Conservation (phyloP, 805 yeast genomes). For the Candida jianshihensis region DNA sequence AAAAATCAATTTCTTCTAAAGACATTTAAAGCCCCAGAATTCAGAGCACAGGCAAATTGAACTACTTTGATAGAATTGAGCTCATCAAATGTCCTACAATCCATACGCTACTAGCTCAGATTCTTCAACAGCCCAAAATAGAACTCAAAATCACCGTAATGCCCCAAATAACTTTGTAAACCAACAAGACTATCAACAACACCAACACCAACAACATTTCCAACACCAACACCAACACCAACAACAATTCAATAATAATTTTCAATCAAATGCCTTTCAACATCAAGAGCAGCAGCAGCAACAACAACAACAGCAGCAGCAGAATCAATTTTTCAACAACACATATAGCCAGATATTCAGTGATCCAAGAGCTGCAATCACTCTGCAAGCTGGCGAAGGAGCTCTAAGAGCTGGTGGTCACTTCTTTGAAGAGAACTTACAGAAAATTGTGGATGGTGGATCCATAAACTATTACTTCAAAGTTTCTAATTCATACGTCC, state of each 20-base stretch:
- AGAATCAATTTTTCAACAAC: constrained; percentile 17
- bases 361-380: constrained; percentile 79
- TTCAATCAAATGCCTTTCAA: constrained; percentile 16
- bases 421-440: constrained; percentile 58
- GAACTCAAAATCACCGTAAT: constrained; percentile 16
- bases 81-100: constrained; percentile 42
- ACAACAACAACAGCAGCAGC: constrained; percentile 4
- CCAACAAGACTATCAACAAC: constrained; percentile 22
- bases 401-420: constrained; percentile 80
- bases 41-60: too few species aligned
- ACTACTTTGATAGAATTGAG: too few species aligned
- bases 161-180: constrained; percentile 3
- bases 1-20: too few species aligned
- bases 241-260: constrained; percentile 21
- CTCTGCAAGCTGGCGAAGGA: constrained; percentile 79
- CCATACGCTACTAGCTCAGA: constrained; percentile 34
- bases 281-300: constrained; percentile 5
- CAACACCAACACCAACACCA: constrained; percentile 21
- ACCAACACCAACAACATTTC: constrained; percentile 10
- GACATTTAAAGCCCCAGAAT: too few species aligned
- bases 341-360: constrained; percentile 42
- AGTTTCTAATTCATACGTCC: constrained; percentile 83
- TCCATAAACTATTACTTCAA: constrained; percentile 83
- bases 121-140: constrained; percentile 11
- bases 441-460: constrained; percentile 39